Base-by-base conservation (phyloP, 176 grass and related monocot genomes). In the Aegilops speltoides region DNA sequence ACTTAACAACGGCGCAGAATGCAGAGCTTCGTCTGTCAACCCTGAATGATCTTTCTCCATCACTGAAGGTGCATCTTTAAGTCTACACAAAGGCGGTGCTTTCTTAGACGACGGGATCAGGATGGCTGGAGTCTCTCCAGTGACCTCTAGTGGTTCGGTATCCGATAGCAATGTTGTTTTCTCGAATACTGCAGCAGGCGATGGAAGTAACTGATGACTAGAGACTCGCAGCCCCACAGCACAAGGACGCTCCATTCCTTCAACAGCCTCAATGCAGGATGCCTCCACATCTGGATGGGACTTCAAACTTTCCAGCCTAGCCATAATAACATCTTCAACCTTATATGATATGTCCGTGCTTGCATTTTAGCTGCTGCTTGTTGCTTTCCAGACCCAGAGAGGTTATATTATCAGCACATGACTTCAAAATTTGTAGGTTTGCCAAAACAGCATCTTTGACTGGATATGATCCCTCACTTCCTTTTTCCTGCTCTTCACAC, bases 371-470 rank as follows among this genome's bases (percentile, higher is more conserved):
- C 12, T 43, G 61, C 22, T 83, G 75, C 68, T 73, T 66, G 59
- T 28, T 70, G 60, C 68, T 83, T 87, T 82, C 77, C 64, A 73
- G 69, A 52, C 19, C 77, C 24, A 68, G 65, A 25, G 83, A 77
- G 26, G 40, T 40, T 20, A 74, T 34, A 79, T 71, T 79, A 77
- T 88, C 67, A 48, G 54, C 25, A 80, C 75, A 13, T 19, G 82
- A 80, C 66, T 87, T 88, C 83, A 92, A 87, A 84, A 89, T 67
- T 72, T 22, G 57, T 7, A 88, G 65, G 40, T 88, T 93, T 43
- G 76, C 59, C 86, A 87, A 84, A 87, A 93, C 76, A 95, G 56
- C 82, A 90, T 83, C 84, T 64, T 89, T 80, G 54, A 80, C 25
- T 37, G 54, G 62, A 89, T 46, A 59, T 76, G 37, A 33, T 68